phyloP scores from a whole-genome alignment of 2,329 filamentous ascomycete species.

The Talaromyces rugulosus region DNA sequence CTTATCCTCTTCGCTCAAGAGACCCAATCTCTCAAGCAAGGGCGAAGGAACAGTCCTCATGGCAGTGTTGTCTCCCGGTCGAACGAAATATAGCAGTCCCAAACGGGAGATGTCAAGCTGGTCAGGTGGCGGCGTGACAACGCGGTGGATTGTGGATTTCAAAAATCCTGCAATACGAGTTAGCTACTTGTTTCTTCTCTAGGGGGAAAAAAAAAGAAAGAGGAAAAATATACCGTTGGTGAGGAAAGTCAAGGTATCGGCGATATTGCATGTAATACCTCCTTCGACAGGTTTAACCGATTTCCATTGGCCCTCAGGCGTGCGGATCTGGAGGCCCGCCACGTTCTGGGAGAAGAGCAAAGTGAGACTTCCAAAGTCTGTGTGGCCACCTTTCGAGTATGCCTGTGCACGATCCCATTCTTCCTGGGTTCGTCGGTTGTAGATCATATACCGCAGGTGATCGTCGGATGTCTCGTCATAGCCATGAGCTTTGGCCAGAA shows the following conservation, averaged over 20 bases:
- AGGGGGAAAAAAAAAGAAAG: not conserved
- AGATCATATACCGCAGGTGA: constrained; percentile 59
- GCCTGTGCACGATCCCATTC: constrained; percentile 41
- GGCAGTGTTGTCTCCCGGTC: constrained; percentile 29
- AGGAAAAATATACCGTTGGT: constrained; percentile 29
- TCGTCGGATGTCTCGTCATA: constrained; percentile 56
- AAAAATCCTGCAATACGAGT: constrained; percentile 14
- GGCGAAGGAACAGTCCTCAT: constrained; percentile 35
- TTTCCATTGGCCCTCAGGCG: constrained; percentile 43
- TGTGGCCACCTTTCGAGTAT: constrained; percentile 41
- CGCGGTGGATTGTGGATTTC: constrained; percentile 33
- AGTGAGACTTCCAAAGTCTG: constrained; percentile 53
- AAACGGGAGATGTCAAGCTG: constrained; percentile 28
- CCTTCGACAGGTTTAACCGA: constrained; percentile 45
- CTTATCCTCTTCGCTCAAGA: constrained; percentile 39
- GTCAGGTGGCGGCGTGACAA: constrained; percentile 32
- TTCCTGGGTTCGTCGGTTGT: constrained; percentile 45
- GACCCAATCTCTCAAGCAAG: constrained; percentile 33
- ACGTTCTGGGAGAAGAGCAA: constrained; percentile 56
- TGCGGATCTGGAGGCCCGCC: constrained; percentile 52
- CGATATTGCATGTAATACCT: constrained; percentile 49
- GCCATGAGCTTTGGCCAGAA: constrained; percentile 51
- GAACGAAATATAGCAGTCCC: constrained; percentile 35
- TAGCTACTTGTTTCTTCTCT: not conserved
- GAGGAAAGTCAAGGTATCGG: constrained; percentile 44